Evolutionary conservation across 139 green algal species (phyloP).

Genomic region (Trebouxia sp.): DNA sequence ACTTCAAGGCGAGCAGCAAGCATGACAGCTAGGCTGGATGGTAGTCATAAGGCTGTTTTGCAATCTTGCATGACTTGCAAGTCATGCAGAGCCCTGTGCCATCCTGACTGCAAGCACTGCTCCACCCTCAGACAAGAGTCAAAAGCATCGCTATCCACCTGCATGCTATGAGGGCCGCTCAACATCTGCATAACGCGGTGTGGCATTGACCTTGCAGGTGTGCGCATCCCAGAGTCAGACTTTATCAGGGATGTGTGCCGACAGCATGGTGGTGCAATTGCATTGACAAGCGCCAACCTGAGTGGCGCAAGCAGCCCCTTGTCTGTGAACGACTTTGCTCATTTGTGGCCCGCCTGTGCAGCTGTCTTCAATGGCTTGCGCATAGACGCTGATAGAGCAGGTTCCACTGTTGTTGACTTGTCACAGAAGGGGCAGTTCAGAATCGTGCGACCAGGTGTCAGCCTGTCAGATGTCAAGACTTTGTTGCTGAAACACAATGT

Average conservation of each 20-base stretch:
- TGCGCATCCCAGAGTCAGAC: constrained; percentile 64
- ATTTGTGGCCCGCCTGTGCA: constrained; percentile 63
- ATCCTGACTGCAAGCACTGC: not conserved
- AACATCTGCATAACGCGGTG: not conserved
- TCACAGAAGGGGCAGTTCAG: constrained; percentile 36
- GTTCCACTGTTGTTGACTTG: constrained; percentile 79
- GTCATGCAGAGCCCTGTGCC: not conserved
- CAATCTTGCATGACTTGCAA: no score
- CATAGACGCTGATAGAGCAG: constrained; percentile 40
- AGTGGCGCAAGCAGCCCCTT: constrained; percentile 52
- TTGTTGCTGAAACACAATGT: not conserved
- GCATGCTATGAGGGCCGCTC: no score
- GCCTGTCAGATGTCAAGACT: not conserved
- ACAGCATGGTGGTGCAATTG: constrained; percentile 49
- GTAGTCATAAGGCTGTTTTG: no score
- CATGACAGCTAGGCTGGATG: no score
- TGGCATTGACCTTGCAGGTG: constrained; percentile 33
- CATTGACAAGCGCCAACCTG: constrained; percentile 72
- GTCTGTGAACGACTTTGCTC: constrained; percentile 55
- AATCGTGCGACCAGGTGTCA: constrained; percentile 49
- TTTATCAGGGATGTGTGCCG: constrained; percentile 62
- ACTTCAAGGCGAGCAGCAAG: no score
- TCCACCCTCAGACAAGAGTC: not conserved
- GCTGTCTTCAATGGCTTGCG: constrained; percentile 67
- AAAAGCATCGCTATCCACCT: no score